phyloP scores from a whole-genome alignment of 352 stramenopile genomes.

The Pythium brassicae region DNA sequence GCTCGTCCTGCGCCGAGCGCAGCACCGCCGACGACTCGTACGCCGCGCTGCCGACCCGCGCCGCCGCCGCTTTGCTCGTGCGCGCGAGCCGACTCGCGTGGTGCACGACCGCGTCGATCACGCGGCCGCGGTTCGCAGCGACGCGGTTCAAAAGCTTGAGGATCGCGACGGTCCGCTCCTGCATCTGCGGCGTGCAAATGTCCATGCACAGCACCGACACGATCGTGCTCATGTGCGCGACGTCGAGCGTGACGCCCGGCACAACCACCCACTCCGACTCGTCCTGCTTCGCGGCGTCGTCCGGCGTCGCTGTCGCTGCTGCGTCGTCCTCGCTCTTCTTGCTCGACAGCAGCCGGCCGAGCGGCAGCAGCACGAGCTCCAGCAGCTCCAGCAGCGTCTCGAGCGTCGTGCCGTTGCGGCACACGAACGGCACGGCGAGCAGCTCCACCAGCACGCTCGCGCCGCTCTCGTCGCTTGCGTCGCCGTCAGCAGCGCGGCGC shows the following conservation, averaged over 20 bases:
- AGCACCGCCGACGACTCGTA: constrained; percentile 81
- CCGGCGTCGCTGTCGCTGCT: constrained; percentile 3
- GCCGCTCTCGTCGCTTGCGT: constrained; percentile 26
- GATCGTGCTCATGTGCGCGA: constrained; percentile 44
- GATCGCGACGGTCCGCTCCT: constrained; percentile 74
- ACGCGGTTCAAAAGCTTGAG: constrained; percentile 77
- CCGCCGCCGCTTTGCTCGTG: constrained; percentile 14
- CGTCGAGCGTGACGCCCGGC: constrained; percentile 51
- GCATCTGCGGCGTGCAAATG: constrained; percentile 77
- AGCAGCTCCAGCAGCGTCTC: constrained; percentile 92
- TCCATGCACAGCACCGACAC: constrained; percentile 76
- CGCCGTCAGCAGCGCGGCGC: constrained; percentile 15
- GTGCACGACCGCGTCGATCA: constrained; percentile 65
- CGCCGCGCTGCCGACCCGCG: neutral
- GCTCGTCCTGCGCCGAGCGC: constrained; percentile 80
- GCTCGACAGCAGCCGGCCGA: constrained; percentile 55
- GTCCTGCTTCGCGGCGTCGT: constrained; percentile 16
- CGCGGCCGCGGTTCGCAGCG: constrained; percentile 43
- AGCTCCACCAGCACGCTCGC: constrained; percentile 86
- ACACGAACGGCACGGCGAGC: constrained; percentile 77
- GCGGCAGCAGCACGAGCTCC: constrained; percentile 84
- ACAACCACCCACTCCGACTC: constrained; percentile 66
- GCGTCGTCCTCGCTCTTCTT: constrained; percentile 16
- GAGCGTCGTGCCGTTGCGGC: constrained; percentile 87
- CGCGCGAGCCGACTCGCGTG: constrained; percentile 48